Percentiles rank a stretch among this genome's conserved stretches.
phyloP scores from a whole-genome alignment of 768 basidiomycete species.

The Rubroboletus pulcherrimus region DNA sequence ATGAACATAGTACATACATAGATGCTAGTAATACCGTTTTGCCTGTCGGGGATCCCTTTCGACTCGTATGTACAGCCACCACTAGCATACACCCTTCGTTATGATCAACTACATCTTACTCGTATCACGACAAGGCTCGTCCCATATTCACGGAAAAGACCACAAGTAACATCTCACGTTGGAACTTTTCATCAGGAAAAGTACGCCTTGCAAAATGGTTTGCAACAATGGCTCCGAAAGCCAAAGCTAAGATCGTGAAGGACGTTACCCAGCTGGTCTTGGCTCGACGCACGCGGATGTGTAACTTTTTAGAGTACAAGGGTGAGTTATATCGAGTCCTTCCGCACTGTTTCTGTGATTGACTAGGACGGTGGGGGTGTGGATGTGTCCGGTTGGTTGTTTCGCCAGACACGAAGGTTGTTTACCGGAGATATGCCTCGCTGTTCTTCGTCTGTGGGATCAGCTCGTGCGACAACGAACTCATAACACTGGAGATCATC shows the following conservation, averaged over 20 bases:
- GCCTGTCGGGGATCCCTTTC: not conserved
- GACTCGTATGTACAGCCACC: conserved; percentile 28
- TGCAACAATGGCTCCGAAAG: conserved; percentile 73
- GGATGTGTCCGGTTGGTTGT: not conserved
- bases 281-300: conserved; percentile 84
- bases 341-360: conserved; percentile 23
- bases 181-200: conserved; percentile 56
- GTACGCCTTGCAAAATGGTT: conserved; percentile 97
- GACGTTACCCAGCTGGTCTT: conserved; percentile 93
- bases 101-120: conserved; percentile 95
- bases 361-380: conserved; percentile 11
- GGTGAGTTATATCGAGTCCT: conserved; percentile 43
- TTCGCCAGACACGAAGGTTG: conserved; percentile 70
- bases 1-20: not conserved
- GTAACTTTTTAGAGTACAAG: conserved; percentile 96
- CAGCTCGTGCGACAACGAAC: conserved; percentile 81
- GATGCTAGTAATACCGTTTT: conserved; percentile 1
- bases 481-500: conserved; percentile 87
- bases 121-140: conserved; percentile 84
- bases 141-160: conserved; percentile 3
- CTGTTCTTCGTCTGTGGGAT: conserved; percentile 94
- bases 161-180: conserved; percentile 8
- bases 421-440: conserved; percentile 93
- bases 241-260: conserved; percentile 88
- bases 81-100: conserved; percentile 11